Conservation (phyloP, 371 early-diverging fungal species). For the Blastocladiella emersonii region DNA sequence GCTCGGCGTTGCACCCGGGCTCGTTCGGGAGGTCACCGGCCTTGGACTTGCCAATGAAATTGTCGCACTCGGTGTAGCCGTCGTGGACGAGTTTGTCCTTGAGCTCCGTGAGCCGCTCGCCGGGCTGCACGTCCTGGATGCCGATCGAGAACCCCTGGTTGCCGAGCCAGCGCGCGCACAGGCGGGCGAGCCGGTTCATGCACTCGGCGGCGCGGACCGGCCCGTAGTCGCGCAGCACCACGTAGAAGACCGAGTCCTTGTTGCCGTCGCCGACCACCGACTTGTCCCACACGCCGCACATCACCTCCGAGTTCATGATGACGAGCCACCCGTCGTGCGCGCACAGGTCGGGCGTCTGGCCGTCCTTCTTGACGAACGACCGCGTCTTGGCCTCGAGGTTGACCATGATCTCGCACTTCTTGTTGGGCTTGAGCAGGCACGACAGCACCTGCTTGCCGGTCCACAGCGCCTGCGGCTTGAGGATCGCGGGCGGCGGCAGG, state of each 20-base stretch:
- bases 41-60: slow-evolving; percentile 72
- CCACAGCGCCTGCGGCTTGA: slow-evolving; percentile 94
- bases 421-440: slow-evolving; percentile 89
- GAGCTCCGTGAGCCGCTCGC: slow-evolving; percentile 56
- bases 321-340: slow-evolving; percentile 86
- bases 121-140: slow-evolving; percentile 96
- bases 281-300: slow-evolving; percentile 94
- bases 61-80: slow-evolving; percentile 96
- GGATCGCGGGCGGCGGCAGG: slow-evolving; percentile 84
- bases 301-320: slow-evolving; percentile 85
- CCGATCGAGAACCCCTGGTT: slow-evolving; percentile 94
- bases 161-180: slow-evolving; percentile 92
- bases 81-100: slow-evolving; percentile 86
- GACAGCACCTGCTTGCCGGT: slow-evolving; percentile 97
- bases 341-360: slow-evolving; percentile 61
- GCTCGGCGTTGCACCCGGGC: slow-evolving; percentile 78
- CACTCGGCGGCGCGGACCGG: slow-evolving; percentile 75
- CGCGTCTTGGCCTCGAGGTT: slow-evolving; percentile 73
- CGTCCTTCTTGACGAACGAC: slow-evolving; percentile 27
- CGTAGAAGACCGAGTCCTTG: slow-evolving; percentile 90
- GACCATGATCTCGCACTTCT: slow-evolving; percentile 53
- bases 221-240: slow-evolving; percentile 84
- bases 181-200: slow-evolving; percentile 87
- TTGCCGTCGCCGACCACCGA: slow-evolving; percentile 88
- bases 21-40: slow-evolving; percentile 71